Evolutionary conservation across 2,329 filamentous ascomycete species (phyloP), one percentile per base, ranked within the genome.

Genomic region (Curvularia sp.): DNA sequence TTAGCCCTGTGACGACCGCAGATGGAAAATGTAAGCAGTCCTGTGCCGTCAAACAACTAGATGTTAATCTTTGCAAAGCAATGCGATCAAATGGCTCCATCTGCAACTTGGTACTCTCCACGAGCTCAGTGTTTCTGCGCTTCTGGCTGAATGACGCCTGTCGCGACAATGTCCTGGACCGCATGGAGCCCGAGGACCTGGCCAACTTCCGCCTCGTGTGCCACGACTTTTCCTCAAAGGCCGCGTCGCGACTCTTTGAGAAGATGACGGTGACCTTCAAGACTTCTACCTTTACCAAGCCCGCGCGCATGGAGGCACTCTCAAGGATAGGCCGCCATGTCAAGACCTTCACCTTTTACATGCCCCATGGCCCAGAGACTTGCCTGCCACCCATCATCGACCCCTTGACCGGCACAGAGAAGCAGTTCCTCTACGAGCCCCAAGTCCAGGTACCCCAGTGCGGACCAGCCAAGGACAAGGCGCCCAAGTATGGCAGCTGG

Each of bases 341-440:
- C 69, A 88, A 91, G 77, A 89, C 89, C 58, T 82, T 96, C 53
- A 90, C 86, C 57, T 96, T 97, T 79, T 84, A 83, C 72, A 85
- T 96, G 66, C 85, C 91, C 28, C 92, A 96, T 78, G 87, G 86
- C 5, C 80, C 86, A n/a, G 86, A 90, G 53, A 95, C 91, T 42
- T 93, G 93, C 73, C 83, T 96, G 8, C 90, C 92, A 15, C 92
- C 92, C n/a, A 84, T 97, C 46, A 83, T 96, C 39, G 89, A 96
- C 73, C 90, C 91, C 3, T 76, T 83, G 62, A 92, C 88, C 9
- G 92, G 92, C 43, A 86, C 87, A 62, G 91, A 96, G 80, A 86
- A 92, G 71, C 86, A 82, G 67, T 96, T 96, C 77, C 81, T 93
- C 49, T 96, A 96, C 79, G 89, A 87, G 56, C 92, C 93, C 15